phyloP scores from a whole-genome alignment of 2,329 filamentous ascomycete genomes.

The Stachybotrys chlorohalonatus region DNA sequence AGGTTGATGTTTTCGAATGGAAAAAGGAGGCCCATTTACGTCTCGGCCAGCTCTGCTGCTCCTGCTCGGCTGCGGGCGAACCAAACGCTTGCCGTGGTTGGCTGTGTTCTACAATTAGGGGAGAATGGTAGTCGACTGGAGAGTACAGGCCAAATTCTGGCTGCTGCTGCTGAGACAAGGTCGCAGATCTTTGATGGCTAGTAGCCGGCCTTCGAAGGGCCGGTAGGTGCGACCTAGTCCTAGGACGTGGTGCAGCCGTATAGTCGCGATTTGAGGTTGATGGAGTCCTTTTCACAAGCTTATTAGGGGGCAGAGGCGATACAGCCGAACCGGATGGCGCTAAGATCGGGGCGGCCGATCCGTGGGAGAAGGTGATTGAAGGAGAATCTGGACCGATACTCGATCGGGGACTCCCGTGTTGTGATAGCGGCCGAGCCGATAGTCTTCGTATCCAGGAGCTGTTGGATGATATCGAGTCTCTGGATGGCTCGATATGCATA shows the following conservation, averaged over 20 bases:
- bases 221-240: constrained; percentile 52
- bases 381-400: constrained; percentile 58
- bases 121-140: constrained; percentile 15
- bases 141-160: constrained; percentile 17
- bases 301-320: constrained; percentile 54
- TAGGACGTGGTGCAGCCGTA: constrained; percentile 32
- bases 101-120: constrained; percentile 25
- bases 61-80: constrained; percentile 13
- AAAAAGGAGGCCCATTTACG: constrained; percentile 48
- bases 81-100: constrained; percentile 18
- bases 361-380: constrained; percentile 56
- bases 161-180: constrained; percentile 47
- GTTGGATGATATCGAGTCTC: constrained; percentile 52
- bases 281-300: constrained; percentile 65
- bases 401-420: constrained; percentile 55
- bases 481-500: constrained; percentile 32
- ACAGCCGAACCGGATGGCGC: constrained; percentile 24
- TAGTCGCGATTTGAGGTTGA: constrained; percentile 40
- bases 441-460: constrained; percentile 67
- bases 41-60: constrained; percentile 6
- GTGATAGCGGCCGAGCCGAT: constrained; percentile 55
- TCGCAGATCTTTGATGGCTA: constrained; percentile 68
- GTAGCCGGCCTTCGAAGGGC: constrained; percentile 66
- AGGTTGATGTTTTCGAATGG: constrained; percentile 30
- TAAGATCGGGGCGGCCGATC: constrained; percentile 57